Evolutionary conservation across 2,329 filamentous ascomycete species (phyloP), one percentile per base, ranked within the genome.

Genomic region (Cercospora citrullina): DNA sequence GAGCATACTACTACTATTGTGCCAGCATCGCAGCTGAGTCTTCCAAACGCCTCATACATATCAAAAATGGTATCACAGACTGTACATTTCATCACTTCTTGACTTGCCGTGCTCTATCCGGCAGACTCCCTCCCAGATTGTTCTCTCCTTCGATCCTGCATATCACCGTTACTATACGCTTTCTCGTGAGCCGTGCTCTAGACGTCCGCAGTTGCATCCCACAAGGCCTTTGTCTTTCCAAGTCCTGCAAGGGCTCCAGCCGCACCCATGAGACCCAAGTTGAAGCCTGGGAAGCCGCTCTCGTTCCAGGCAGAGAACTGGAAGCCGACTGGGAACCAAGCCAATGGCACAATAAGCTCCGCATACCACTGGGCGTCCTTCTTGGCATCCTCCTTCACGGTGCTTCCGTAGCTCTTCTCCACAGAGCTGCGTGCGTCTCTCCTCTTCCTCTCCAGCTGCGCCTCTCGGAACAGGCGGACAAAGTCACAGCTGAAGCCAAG

Each of bases 291-390:
- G 23, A 83, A 66, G 0, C 81, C 81, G 26, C 75, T 77, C 23
- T 74, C 74, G 61, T 76, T 78, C 71, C 66, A 72, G 21, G 70
- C 63, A 59, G 78, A 78, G 65, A 79, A 82, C 55, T 83, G 80
- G 67, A 78, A 69, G 12, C 81, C 81, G 72, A 83, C 79, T 1
- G 81, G 81, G 65, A 82, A 77, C 81, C 81, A 83, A 60, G 77
- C 78, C 39, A 78, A 66, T 33, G 80, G 79, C 71, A 82, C 80
- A 67, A 82, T 75, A 28, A 79, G 69, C 70, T 83, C 80, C 1
- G 74, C 77, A 78, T 79, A 82, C 81, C 81, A 83, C 73, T 78
- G 78, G 66, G 72, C 68, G 68, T 83, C 81, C 42, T 77, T 77
- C 61, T 80, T 77, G 42, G 78, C 77, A 64, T 80, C 78, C 59